Conservation (phyloP, 768 basidiomycete species). For the Rhizopogon vinicolor region DNA sequence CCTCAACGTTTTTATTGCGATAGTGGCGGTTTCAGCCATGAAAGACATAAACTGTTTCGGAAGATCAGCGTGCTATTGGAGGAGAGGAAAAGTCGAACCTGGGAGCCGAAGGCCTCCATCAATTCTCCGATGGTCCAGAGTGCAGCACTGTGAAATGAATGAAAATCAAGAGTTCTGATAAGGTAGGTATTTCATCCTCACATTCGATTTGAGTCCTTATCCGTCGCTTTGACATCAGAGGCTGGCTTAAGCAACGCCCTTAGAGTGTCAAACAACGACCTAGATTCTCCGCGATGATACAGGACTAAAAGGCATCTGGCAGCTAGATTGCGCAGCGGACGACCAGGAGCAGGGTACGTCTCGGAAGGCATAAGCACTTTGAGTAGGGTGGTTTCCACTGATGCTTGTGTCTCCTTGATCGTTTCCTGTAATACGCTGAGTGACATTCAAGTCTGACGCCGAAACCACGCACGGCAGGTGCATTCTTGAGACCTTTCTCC, state of each 20-base stretch:
- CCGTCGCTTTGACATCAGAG: conserved; percentile 61
- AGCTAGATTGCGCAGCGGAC: conserved; percentile 76
- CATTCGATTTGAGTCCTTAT: conserved; percentile 66
- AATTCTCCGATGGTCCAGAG: conserved; percentile 87
- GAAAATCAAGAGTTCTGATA: conserved; percentile 4
- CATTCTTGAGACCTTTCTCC: conserved; percentile 51
- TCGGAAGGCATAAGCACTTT: conserved; percentile 63
- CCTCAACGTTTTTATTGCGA: conserved; percentile 63
- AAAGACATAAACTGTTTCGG: conserved; percentile 84
- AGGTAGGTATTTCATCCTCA: conserved; percentile 29
- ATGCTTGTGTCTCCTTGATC: conserved; percentile 58
- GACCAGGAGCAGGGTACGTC: conserved; percentile 79
- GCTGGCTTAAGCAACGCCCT: conserved; percentile 73
- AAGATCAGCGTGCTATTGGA: not conserved
- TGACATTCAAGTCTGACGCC: not conserved
- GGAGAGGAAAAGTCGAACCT: conserved; percentile 48
- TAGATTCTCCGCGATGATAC: conserved; percentile 78
- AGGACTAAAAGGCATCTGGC: conserved; percentile 71
- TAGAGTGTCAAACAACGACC: conserved; percentile 82
- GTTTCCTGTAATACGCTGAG: conserved; percentile 43
- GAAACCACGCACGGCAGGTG: conserved; percentile 44
- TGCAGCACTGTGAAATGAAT: conserved; percentile 52
- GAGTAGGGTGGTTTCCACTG: conserved; percentile 58
- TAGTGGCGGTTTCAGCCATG: conserved; percentile 75
- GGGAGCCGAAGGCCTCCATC: conserved; percentile 79